These are phyloP conservation scores for Pythium phragmitis DNA, from an alignment of 352 stramenopile species.

Conservation along the genomic window DNA sequence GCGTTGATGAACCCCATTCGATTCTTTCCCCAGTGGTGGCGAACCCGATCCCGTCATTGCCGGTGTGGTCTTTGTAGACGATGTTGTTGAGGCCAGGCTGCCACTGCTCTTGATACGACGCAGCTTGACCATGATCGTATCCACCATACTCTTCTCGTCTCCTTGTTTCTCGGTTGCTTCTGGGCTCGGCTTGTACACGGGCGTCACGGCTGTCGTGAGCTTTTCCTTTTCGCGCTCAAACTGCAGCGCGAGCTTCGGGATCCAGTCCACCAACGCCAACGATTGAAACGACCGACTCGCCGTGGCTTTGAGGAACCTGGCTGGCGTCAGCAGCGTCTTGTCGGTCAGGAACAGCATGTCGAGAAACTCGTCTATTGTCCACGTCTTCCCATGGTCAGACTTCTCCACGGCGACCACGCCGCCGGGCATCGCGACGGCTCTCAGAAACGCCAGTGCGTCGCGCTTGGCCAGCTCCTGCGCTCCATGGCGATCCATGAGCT, in stretches of 20 bases:
- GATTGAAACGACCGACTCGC: constrained; percentile 12
- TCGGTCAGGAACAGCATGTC: constrained; percentile 26
- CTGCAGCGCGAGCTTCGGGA: constrained; percentile 31
- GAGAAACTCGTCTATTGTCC: constrained; percentile 22
- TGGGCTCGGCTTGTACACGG: neutral
- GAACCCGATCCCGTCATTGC: neutral
- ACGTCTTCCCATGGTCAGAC: constrained; percentile 1
- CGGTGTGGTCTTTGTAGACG: neutral
- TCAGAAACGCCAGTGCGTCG: constrained; percentile 33
- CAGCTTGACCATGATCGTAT: constrained; percentile 19
- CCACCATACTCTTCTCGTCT: constrained; percentile 6
- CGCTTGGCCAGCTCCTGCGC: constrained; percentile 25
- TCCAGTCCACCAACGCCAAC: constrained; percentile 37
- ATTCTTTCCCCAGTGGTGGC: neutral
- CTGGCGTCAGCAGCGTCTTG: constrained; percentile 16
- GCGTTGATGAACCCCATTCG: neutral
- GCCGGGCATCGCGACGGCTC: constrained; percentile 4
- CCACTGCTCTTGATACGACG: constrained; percentile 8
- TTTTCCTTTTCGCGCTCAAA: constrained; percentile 23
- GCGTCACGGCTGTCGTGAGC: constrained; percentile 4
- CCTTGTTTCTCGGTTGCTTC: neutral
- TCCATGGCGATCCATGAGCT: constrained; percentile 31
- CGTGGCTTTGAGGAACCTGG: constrained; percentile 32
- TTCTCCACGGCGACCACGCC: constrained; percentile 30
- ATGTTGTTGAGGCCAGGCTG: neutral